A percentile compares a stretch with the other conserved stretches of the same genome.
These are phyloP conservation scores for Cavenderia fasciculata DNA, from an alignment of 78 protist genomes.

Conservation along the genomic window DNA sequence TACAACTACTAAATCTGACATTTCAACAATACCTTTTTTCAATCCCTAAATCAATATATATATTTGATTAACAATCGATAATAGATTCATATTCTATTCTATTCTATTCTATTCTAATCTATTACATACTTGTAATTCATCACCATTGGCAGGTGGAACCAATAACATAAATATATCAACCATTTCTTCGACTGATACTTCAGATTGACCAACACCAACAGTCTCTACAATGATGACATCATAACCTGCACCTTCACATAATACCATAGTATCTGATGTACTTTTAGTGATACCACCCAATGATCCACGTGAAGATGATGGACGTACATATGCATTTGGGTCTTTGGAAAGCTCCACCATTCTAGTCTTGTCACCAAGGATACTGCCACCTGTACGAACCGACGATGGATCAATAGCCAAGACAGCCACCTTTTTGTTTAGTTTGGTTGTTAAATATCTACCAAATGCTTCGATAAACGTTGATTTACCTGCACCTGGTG, in stretches of 20 bases:
- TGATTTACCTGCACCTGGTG: constrained; percentile 98
- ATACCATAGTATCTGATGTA: constrained; percentile 90
- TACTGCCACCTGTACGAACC: constrained; percentile 91
- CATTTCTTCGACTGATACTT: constrained; percentile 89
- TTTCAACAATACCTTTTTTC: constrained; percentile 96
- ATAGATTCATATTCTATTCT: not conserved
- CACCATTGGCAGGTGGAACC: constrained; percentile 97
- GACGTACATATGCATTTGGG: constrained; percentile 93
- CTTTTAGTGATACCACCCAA: constrained; percentile 82
- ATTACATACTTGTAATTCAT: constrained; percentile 98
- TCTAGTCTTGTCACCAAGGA: constrained; percentile 98
- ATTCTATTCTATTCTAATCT: not conserved
- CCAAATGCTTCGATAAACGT: constrained; percentile 97
- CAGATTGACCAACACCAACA: constrained; percentile 99
- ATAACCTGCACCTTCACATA: constrained; percentile 95
- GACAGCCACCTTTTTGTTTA: constrained; percentile 83
- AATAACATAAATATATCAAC: constrained; percentile 92
- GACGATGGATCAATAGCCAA: constrained; percentile 97
- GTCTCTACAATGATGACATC: constrained; percentile 95
- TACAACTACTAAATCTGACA: constrained; percentile 92
- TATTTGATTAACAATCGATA: not conserved
- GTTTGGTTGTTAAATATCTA: constrained; percentile 25
- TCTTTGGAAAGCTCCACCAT: constrained; percentile 90
- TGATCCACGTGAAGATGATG: constrained; percentile 90
- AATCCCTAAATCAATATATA: constrained; percentile 90